Conservation (phyloP, 371 early-diverging fungal species). For the Mortierella sp. region DNA sequence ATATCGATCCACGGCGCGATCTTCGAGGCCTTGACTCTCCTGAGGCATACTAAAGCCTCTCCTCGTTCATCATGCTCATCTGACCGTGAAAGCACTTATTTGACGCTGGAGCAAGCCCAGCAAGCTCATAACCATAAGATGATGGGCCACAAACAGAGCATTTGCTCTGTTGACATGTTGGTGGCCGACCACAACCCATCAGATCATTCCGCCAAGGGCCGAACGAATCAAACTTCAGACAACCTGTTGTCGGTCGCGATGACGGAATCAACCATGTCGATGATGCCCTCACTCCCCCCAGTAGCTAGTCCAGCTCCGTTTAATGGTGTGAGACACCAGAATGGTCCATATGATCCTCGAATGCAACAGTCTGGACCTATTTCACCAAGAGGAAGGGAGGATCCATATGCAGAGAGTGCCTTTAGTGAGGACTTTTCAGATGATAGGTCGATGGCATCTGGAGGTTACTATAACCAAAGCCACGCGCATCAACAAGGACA, state of each 20-base stretch:
- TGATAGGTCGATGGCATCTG: constrained; percentile 32
- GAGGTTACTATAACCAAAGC: constrained; percentile 11
- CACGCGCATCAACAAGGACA: constrained; percentile 11
- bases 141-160: constrained; percentile 50
- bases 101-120: constrained; percentile 41
- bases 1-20: constrained; percentile 34
- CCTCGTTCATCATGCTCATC: constrained; percentile 29
- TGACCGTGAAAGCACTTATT: constrained; percentile 18
- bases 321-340: constrained; percentile 11
- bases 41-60: constrained; percentile 11
- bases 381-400: constrained; percentile 9
- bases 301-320: constrained; percentile 15
- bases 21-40: constrained; percentile 27
- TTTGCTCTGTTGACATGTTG: constrained; percentile 33
- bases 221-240: constrained; percentile 9
- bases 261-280: constrained; percentile 41
- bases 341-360: background rate
- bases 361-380: constrained; percentile 10
- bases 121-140: constrained; percentile 40
- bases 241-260: constrained; percentile 22
- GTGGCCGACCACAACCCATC: background rate
- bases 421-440: constrained; percentile 32
- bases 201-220: constrained; percentile 6
- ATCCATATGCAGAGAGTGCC: constrained; percentile 50
- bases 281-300: constrained; percentile 38